Evolutionary conservation across 139 green algal genomes (phyloP).

Genomic region (Chlamydomonas sp.): DNA sequence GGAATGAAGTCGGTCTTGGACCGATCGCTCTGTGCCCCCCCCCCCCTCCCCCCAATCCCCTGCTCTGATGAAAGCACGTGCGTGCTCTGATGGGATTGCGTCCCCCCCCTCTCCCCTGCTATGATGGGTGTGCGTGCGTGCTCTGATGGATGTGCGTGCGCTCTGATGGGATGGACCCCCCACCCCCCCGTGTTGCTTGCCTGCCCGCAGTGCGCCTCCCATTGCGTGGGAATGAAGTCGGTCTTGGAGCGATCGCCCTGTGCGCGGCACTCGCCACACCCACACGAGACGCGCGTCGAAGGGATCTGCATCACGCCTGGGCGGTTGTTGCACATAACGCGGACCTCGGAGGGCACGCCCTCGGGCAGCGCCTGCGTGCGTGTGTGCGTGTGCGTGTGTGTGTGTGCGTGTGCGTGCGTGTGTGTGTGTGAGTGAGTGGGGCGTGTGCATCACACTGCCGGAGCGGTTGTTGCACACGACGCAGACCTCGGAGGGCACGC

Average conservation of each 20-base stretch:
- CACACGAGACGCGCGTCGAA: conserved; percentile 39
- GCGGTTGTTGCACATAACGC: conserved; percentile 38
- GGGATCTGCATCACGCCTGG: conserved; percentile 31
- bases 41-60: not conserved
- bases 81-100: too few species aligned
- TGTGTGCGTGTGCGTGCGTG: not conserved
- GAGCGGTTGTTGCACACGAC: conserved; percentile 31
- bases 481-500: conserved; percentile 16
- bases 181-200: too few species aligned
- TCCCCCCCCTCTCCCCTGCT: too few species aligned
- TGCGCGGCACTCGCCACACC: conserved; percentile 28
- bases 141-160: too few species aligned
- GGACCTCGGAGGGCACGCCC: conserved; percentile 18
- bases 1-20: too few species aligned
- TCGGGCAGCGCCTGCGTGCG: not conserved
- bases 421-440: not conserved
- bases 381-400: too few species aligned
- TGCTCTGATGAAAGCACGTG: too few species aligned
- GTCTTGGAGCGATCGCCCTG: too few species aligned
- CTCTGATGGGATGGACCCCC: too few species aligned
- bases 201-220: conserved; percentile 49
- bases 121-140: too few species aligned
- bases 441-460: not conserved
- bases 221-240: too few species aligned
- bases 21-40: conserved; percentile 8